Percentiles rank a stretch among this genome's conserved stretches.
Conservation (phyloP, 2,329 filamentous ascomycete species). For the Apiospora rasikravindrae region DNA sequence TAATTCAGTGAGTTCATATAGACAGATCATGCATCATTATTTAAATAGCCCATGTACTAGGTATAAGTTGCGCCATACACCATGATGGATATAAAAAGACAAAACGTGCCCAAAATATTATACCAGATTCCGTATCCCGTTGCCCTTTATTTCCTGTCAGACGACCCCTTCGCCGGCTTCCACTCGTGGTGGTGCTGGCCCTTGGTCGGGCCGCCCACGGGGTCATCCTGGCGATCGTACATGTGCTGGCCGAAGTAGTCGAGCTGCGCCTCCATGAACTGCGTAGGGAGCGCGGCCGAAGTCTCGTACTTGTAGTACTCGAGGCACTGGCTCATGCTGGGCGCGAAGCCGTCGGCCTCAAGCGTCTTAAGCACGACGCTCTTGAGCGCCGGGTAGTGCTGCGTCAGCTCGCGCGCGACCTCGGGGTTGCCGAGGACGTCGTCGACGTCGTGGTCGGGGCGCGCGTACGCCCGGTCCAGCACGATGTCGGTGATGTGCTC, state of each 20-base stretch:
- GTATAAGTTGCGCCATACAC: background rate
- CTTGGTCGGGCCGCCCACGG: slow-evolving; percentile 55
- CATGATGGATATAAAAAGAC: background rate
- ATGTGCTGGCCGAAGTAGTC: slow-evolving; percentile 74
- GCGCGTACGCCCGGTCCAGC: slow-evolving; percentile 52
- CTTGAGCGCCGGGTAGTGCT: slow-evolving; percentile 57
- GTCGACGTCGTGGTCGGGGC: slow-evolving; percentile 43
- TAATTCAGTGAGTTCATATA: background rate
- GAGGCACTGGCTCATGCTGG: slow-evolving; percentile 64
- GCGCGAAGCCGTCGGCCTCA: slow-evolving; percentile 63
- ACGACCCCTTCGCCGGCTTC: slow-evolving; percentile 45
- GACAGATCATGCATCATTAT: background rate
- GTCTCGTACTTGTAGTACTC: slow-evolving; percentile 71
- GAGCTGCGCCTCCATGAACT: slow-evolving; percentile 73
- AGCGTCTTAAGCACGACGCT: slow-evolving; percentile 59
- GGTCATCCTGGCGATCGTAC: slow-evolving; percentile 64
- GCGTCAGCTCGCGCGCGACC: slow-evolving; percentile 59
- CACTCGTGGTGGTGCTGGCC: slow-evolving; percentile 70
- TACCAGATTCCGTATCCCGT: background rate
- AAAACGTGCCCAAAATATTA: background rate
- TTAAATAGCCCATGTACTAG: background rate
- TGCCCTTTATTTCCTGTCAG: background rate
- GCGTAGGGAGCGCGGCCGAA: slow-evolving; percentile 65
- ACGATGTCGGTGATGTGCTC: slow-evolving; percentile 65
- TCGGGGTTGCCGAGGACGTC: slow-evolving; percentile 50